Conservation (phyloP, 2,329 filamentous ascomycete genomes). For the Diplodia sapinea region DNA sequence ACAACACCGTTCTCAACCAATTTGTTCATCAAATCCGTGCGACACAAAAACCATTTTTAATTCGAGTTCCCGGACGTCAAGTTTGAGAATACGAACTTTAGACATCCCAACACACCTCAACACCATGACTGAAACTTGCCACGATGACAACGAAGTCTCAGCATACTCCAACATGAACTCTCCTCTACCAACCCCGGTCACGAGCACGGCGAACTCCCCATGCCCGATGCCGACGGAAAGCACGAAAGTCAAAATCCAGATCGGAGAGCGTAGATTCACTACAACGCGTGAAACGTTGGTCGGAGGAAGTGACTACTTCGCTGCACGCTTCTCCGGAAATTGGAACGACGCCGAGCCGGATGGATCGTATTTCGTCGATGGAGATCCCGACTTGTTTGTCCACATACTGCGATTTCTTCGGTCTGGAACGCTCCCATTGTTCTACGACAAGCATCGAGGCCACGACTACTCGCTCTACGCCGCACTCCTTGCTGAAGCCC, state of each 20-base stretch:
- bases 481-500: conserved; percentile 42
- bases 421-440: conserved; percentile 43
- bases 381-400: conserved; percentile 44
- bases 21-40: too few relatives aligned
- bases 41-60: too few relatives aligned
- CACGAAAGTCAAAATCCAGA: not conserved
- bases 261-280: conserved; percentile 32
- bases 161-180: not conserved
- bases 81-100: not conserved
- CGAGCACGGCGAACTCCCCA: not conserved
- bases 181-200: not conserved
- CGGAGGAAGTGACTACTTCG: conserved; percentile 37
- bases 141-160: not conserved
- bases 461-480: conserved; percentile 44
- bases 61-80: too few relatives aligned
- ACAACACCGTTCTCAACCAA: too few relatives aligned
- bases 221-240: not conserved
- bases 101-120: not conserved
- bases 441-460: conserved; percentile 40
- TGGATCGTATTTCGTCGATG: conserved; percentile 47
- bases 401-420: conserved; percentile 48
- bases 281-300: conserved; percentile 36
- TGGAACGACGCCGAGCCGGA: conserved; percentile 39
- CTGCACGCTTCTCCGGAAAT: conserved; percentile 36
- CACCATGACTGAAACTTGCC: not conserved